Evolutionary conservation across 2,329 filamentous ascomycete species (phyloP).

Genomic region (Fusarium duplospermum): DNA sequence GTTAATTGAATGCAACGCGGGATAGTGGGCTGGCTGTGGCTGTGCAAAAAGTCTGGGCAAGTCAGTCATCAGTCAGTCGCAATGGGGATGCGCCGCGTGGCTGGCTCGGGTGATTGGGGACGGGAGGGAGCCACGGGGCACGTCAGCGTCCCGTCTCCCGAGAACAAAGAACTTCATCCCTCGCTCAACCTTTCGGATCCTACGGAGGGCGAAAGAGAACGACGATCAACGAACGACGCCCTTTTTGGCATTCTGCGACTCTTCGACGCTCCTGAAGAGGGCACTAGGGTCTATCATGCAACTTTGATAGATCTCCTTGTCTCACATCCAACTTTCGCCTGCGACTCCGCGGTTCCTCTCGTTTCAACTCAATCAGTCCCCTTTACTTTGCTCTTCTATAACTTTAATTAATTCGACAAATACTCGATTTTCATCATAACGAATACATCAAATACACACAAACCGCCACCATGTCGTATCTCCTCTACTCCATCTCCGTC

Average conservation of each 20-base stretch:
- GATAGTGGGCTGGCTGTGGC: conserved; percentile 19
- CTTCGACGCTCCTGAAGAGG: conserved; percentile 10
- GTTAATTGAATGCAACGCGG: conserved; percentile 31
- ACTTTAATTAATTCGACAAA: conserved; percentile 5
- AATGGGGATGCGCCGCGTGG: conserved; percentile 27
- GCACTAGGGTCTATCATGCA: conserved; percentile 32
- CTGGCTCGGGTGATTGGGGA: conserved; percentile 35
- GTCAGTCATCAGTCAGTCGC: background rate
- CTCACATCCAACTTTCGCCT: conserved; percentile 18
- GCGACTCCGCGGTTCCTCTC: conserved; percentile 27
- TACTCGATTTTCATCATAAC: conserved; percentile 4
- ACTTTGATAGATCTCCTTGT: conserved; percentile 17
- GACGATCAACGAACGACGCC: background rate
- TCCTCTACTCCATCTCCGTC: conserved; percentile 83
- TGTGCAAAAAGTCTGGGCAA: conserved; percentile 18
- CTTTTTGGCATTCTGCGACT: conserved; percentile 8
- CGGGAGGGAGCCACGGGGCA: conserved; percentile 37
- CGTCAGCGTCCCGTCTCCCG: conserved; percentile 37
- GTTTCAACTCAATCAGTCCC: conserved; percentile 26
- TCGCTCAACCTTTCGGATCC: conserved; percentile 30
- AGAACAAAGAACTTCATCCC: conserved; percentile 32
- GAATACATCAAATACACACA: background rate
- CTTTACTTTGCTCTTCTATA: background rate
- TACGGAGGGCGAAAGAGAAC: conserved; percentile 14
- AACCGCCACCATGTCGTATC: conserved; percentile 73